A percentile compares a stretch with the other conserved stretches of the same genome.
phyloP scores from a whole-genome alignment of 2,329 filamentous ascomycete species.

The Delphinella strobiligena region DNA sequence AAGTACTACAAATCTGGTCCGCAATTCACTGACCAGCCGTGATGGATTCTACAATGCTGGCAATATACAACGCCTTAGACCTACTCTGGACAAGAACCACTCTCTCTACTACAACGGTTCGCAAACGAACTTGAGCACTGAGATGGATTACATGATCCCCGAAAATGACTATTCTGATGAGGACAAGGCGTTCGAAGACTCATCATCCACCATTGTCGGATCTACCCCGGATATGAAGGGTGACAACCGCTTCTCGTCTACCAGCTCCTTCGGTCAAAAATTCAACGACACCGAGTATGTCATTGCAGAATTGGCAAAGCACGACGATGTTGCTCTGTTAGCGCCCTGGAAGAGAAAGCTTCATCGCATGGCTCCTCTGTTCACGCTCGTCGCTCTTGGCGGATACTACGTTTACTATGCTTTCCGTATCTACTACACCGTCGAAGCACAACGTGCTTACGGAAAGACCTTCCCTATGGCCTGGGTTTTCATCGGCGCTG shows the following conservation, averaged over 20 bases:
- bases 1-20: conserved; percentile 6
- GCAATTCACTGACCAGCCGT: background rate
- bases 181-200: conserved; percentile 6
- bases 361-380: conserved; percentile 7
- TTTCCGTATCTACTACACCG: conserved; percentile 9
- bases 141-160: conserved; percentile 8
- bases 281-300: conserved; percentile 7
- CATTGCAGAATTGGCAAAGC: conserved; percentile 7
- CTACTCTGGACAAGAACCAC: conserved; percentile 8
- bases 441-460: conserved; percentile 5
- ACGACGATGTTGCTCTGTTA: conserved; percentile 6
- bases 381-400: conserved; percentile 4
- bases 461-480: conserved; percentile 4
- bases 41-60: conserved; percentile 3
- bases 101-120: conserved; percentile 8
- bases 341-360: conserved; percentile 9
- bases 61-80: conserved; percentile 6
- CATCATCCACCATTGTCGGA: conserved; percentile 5
- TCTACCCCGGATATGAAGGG: conserved; percentile 6
- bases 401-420: conserved; percentile 8
- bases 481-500: conserved; percentile 7
- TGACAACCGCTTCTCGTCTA: conserved; percentile 7
- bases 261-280: conserved; percentile 5
- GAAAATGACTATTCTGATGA: conserved; percentile 6
- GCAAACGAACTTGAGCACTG: conserved; percentile 3